A percentile compares a stretch with the other conserved stretches of the same genome.
These are phyloP conservation scores for Diaporthe nobilis DNA, from an alignment of 2,329 filamentous ascomycete genomes.

Conservation along the genomic window DNA sequence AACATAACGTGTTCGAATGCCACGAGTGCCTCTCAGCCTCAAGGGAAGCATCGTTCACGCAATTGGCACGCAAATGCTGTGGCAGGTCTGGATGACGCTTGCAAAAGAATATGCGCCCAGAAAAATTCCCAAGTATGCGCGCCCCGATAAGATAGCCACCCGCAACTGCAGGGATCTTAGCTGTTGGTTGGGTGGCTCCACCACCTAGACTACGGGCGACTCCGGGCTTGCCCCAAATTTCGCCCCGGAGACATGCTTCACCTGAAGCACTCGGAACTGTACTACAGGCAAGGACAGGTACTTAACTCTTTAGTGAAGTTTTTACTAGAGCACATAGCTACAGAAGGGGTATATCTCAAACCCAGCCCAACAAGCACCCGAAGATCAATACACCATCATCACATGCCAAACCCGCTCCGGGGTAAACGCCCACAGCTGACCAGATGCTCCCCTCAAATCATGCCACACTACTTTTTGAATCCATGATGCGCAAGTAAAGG, in stretches of 20 bases:
- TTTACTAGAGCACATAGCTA: slow-evolving; percentile 7
- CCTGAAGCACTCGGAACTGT: neutral
- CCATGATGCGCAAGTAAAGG: neutral
- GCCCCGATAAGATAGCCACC: slow-evolving; percentile 38
- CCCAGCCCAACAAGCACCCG: slow-evolving; percentile 25
- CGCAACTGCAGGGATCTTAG: slow-evolving; percentile 35
- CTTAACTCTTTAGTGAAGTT: neutral
- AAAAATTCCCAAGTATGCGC: slow-evolving; percentile 17
- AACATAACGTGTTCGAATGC: slow-evolving; percentile 28
- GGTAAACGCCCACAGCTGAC: slow-evolving; percentile 28
- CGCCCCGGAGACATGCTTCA: neutral
- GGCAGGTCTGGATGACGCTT: slow-evolving; percentile 19
- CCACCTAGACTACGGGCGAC: neutral
- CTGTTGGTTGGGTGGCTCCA: neutral
- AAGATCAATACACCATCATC: slow-evolving; percentile 5
- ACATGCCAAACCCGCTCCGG: slow-evolving; percentile 15
- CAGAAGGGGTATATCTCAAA: slow-evolving; percentile 31
- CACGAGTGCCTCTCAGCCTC: slow-evolving; percentile 37
- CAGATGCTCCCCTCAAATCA: slow-evolving; percentile 20
- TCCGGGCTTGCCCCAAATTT: neutral
- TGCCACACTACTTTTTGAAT: slow-evolving; percentile 18
- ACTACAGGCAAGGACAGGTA: no score
- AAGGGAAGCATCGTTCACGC: slow-evolving; percentile 39
- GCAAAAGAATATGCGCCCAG: neutral
- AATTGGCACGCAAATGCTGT: slow-evolving; percentile 14